These are phyloP conservation scores for Zea mays DNA, from an alignment of 176 grass and related monocot genomes.

Conservation along the genomic window Zm-B73-REFERENCE-NAM-5.0 NC_050101.1:106564001-106564500, in stretches of 20 bases:
- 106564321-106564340: not conserved
- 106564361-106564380: not conserved
- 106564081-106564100: not conserved
- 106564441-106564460: not conserved
- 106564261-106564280: not conserved
- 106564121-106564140: not conserved
- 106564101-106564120: not conserved
- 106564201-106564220: slow-evolving; percentile 6
- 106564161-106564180: slow-evolving; percentile 17
- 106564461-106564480: slow-evolving; percentile 10
- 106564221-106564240: slow-evolving; percentile 23
- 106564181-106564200: not conserved
- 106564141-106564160: no score
- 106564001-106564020: not conserved
- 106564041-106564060: not conserved
- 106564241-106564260: not conserved
- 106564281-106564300: slow-evolving; percentile 34
- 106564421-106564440: slow-evolving; percentile 21
- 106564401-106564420: not conserved
- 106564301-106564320: not conserved
- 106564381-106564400: not conserved
- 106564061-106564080: not conserved
- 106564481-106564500: not conserved
- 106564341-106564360: not conserved
- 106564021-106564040: not conserved